Conservation (phyloP, 139 green algal genomes). For the Penium margaritaceum region DNA sequence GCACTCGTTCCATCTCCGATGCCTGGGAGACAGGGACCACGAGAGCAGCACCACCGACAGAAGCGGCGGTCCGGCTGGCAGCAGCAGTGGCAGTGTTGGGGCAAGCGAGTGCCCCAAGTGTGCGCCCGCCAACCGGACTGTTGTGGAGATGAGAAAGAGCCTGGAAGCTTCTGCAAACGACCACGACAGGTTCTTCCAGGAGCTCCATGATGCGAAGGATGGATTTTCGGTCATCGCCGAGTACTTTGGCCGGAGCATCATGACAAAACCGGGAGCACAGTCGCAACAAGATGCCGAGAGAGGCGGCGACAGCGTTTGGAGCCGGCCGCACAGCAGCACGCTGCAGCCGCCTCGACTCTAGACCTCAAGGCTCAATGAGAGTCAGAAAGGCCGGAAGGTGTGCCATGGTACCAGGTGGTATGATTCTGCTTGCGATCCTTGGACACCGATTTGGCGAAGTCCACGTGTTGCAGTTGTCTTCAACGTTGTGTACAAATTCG, state of each 20-base stretch:
- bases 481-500: too few species aligned
- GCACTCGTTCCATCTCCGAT: conserved; percentile 81
- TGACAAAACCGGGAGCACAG: too few species aligned
- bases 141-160: conserved; percentile 53
- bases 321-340: too few species aligned
- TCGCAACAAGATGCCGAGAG: neutral
- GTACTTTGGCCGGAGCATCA: conserved; percentile 39
- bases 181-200: conserved; percentile 79
- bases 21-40: conserved; percentile 75
- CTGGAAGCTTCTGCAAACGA: conserved; percentile 53
- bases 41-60: too few species aligned
- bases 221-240: conserved; percentile 47
- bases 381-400: too few species aligned
- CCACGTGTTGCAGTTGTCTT: too few species aligned
- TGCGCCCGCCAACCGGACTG: conserved; percentile 63
- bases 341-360: too few species aligned
- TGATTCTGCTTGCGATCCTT: too few species aligned
- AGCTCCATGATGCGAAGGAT: conserved; percentile 34
- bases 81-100: neutral
- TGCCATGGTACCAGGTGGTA: too few species aligned
- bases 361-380: too few species aligned
- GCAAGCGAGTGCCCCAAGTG: conserved; percentile 84
- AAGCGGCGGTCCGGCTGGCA: too few species aligned
- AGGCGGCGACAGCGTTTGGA: neutral
- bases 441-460: too few species aligned